Percentiles rank a stretch among this genome's conserved stretches.
Evolutionary conservation across 2,329 filamentous ascomycete genomes (phyloP).

Genomic region (Penicillium decumbens): DNA sequence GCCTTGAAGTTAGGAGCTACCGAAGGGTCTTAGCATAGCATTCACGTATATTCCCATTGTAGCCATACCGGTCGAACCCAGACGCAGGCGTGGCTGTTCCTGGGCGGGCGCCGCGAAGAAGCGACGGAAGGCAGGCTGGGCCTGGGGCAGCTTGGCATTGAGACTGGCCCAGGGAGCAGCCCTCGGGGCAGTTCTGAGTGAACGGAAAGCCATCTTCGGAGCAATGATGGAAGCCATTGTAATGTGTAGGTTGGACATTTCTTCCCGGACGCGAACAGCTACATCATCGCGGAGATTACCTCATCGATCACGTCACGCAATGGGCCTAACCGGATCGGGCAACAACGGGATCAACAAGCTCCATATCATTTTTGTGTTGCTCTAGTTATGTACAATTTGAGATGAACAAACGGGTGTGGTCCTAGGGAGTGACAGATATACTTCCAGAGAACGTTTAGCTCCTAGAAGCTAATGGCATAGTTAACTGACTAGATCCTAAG

Average conservation of each 20-base stretch:
- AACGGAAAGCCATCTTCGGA: constrained; percentile 26
- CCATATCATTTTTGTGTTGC: background rate
- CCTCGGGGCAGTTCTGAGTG: constrained; percentile 23
- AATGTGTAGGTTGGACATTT: background rate
- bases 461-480: too few relatives aligned
- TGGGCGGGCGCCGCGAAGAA: constrained; percentile 26
- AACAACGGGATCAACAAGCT: background rate
- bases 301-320: constrained; percentile 12
- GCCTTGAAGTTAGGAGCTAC: constrained; percentile 63
- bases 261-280: background rate
- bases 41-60: background rate
- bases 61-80: constrained; percentile 32
- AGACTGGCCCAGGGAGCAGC: constrained; percentile 18
- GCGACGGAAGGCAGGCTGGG: constrained; percentile 28
- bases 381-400: background rate
- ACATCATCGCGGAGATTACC: constrained; percentile 11
- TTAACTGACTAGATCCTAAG: too few relatives aligned
- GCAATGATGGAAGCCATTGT: constrained; percentile 29
- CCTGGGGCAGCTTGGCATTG: constrained; percentile 20
- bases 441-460: too few relatives aligned
- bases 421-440: too few relatives aligned
- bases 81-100: constrained; percentile 34
- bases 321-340: constrained; percentile 8
- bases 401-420: too few relatives aligned
- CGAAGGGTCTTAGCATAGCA: background rate